Conservation (phyloP, 2,329 filamentous ascomycete species). For the Lasiodiplodia sp. region DNA sequence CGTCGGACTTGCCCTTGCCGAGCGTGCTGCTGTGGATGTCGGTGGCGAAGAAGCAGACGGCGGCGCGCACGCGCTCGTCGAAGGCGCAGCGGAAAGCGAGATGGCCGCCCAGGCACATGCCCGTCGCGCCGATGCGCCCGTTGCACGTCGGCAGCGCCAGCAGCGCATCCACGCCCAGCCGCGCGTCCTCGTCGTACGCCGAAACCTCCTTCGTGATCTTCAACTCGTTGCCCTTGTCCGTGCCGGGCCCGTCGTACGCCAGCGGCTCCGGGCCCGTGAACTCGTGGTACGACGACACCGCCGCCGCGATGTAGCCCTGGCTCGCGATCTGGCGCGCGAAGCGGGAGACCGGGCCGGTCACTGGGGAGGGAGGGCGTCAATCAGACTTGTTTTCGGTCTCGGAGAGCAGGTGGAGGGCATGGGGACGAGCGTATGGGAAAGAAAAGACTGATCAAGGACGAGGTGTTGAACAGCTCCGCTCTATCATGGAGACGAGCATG, state of each 20-base stretch:
- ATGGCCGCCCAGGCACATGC: constrained; percentile 95
- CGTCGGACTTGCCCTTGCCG: constrained; percentile 71
- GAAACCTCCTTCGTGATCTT: constrained; percentile 85
- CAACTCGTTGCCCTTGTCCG: constrained; percentile 84
- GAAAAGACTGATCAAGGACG: background rate
- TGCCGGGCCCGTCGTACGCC: constrained; percentile 86
- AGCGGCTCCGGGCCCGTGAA: constrained; percentile 86
- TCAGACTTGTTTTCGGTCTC: constrained; percentile 8
- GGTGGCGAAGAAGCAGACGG: constrained; percentile 90
- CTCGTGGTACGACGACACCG: constrained; percentile 91
- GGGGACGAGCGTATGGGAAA: background rate
- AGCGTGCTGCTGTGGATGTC: constrained; percentile 85
- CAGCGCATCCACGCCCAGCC: constrained; percentile 51
- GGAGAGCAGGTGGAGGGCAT: background rate
- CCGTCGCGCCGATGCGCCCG: constrained; percentile 78
- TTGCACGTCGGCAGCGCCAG: constrained; percentile 63
- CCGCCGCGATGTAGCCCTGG: constrained; percentile 91
- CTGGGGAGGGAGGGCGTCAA: constrained; percentile 59
- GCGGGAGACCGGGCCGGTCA: constrained; percentile 87
- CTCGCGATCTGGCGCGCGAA: constrained; percentile 92
- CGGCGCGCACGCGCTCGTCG: constrained; percentile 77
- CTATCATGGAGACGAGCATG: no score
- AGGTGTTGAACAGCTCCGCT: no score
- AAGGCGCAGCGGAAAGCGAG: constrained; percentile 77
- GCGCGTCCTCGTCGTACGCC: constrained; percentile 76